Conservation (phyloP, 495 filamentous ascomycete genomes). For the Xeromyces bisporus region DNA sequence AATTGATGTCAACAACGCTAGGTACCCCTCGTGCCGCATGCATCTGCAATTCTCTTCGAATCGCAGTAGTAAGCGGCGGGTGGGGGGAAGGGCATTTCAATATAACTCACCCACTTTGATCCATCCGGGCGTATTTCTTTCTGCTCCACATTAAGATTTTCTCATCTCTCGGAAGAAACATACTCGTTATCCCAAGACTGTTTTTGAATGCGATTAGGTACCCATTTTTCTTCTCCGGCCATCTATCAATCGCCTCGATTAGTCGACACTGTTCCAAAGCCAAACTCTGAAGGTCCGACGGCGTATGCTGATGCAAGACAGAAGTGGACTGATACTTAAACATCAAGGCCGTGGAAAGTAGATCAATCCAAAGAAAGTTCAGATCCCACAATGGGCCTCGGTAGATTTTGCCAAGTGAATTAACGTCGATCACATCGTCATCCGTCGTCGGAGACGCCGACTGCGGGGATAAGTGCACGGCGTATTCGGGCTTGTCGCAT, state of each 20-base stretch:
- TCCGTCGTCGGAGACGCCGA: constrained; percentile 33
- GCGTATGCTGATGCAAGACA: constrained; percentile 30
- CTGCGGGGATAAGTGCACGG: constrained; percentile 41
- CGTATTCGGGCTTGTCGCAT: constrained; percentile 38
- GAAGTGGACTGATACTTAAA: constrained; percentile 54
- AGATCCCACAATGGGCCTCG: constrained; percentile 49
- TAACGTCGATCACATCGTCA: constrained; percentile 59
- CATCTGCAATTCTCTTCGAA: background rate
- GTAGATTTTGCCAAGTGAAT: constrained; percentile 47
- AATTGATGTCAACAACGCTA: too few relatives aligned
- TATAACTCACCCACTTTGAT: constrained; percentile 60
- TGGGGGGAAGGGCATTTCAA: background rate
- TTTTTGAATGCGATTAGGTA: constrained; percentile 58
- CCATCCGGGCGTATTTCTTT: constrained; percentile 60
- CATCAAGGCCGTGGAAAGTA: constrained; percentile 63
- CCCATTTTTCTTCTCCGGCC: constrained; percentile 52
- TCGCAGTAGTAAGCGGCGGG: background rate
- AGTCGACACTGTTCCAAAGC: constrained; percentile 58
- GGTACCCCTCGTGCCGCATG: too few relatives aligned
- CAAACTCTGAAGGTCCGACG: constrained; percentile 36
- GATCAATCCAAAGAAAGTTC: constrained; percentile 62
- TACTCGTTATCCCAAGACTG: constrained; percentile 52
- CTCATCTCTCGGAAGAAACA: constrained; percentile 60
- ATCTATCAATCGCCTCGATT: constrained; percentile 60
- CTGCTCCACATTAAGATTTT: constrained; percentile 71